Conservation (phyloP, 2,329 filamentous ascomycete species). For the Nemania bipapillata region DNA sequence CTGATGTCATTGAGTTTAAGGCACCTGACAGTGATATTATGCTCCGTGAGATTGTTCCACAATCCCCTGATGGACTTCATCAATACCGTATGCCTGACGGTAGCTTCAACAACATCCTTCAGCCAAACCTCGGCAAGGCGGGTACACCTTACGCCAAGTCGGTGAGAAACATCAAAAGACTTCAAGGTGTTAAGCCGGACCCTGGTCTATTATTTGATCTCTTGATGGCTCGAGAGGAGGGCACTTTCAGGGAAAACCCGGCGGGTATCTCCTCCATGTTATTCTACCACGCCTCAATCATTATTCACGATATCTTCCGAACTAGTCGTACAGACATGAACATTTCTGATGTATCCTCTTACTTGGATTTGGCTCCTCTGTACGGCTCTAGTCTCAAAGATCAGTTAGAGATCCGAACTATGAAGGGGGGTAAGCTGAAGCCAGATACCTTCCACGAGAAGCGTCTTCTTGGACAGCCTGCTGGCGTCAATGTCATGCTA, state of each 20-base stretch:
- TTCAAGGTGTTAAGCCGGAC: constrained; percentile 71
- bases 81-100: constrained; percentile 54
- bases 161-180: constrained; percentile 66
- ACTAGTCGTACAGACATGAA: constrained; percentile 72
- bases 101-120: constrained; percentile 66
- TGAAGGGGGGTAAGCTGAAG: constrained; percentile 74
- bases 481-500: constrained; percentile 73
- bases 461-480: constrained; percentile 72
- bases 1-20: constrained; percentile 56
- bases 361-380: constrained; percentile 77
- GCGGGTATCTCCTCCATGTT: constrained; percentile 79
- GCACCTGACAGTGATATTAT: constrained; percentile 53
- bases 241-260: constrained; percentile 69
- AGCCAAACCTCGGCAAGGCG: constrained; percentile 72
- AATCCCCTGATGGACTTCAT: constrained; percentile 52
- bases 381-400: constrained; percentile 75
- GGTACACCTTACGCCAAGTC: constrained; percentile 75
- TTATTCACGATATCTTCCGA: constrained; percentile 70
- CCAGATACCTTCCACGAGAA: constrained; percentile 76
- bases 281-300: constrained; percentile 78
- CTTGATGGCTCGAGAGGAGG: constrained; percentile 67
- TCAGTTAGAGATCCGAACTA: constrained; percentile 71
- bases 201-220: constrained; percentile 74
- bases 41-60: constrained; percentile 53
- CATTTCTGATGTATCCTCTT: constrained; percentile 75